Percentiles rank a stretch among this genome's conserved stretches.
Conservation (phyloP, 176 grass and related monocot genomes). For the Oryza brachyantha region DNA sequence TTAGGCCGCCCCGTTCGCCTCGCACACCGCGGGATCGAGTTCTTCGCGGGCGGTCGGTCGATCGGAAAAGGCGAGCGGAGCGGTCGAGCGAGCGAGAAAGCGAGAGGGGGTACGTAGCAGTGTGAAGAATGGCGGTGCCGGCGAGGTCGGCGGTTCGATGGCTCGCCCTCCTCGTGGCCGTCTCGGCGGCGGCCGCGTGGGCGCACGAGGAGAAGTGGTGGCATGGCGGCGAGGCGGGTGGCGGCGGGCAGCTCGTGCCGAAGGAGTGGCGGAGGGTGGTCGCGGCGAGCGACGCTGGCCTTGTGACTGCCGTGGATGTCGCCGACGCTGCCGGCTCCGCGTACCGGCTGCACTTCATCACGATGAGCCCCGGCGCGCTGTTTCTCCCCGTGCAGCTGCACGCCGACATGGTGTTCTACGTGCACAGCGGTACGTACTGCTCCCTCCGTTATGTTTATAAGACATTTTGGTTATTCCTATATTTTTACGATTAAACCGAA, state of each 20-base stretch:
- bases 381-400: constrained; percentile 83
- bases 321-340: constrained; percentile 39
- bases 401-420: constrained; percentile 80
- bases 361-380: constrained; percentile 72
- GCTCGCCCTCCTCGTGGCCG: constrained; percentile 23
- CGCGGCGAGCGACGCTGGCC: constrained; percentile 45
- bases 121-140: neutral
- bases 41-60: neutral
- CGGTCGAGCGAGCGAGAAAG: too few species aligned
- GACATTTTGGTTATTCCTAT: too few species aligned
- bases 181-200: constrained; percentile 11
- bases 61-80: neutral
- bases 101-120: too few species aligned
- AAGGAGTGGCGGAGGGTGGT: constrained; percentile 60
- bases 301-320: constrained; percentile 61
- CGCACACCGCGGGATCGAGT: neutral
- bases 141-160: neutral
- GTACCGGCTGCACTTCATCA: constrained; percentile 85
- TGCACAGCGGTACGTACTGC: constrained; percentile 85
- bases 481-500: too few species aligned
- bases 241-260: constrained; percentile 39
- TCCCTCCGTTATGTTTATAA: too few species aligned
- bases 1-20: constrained; percentile 15
- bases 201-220: constrained; percentile 26
- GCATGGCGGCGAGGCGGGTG: neutral